Conservation (phyloP, 164 flowering plant species). For the Malania oleifera region DNA sequence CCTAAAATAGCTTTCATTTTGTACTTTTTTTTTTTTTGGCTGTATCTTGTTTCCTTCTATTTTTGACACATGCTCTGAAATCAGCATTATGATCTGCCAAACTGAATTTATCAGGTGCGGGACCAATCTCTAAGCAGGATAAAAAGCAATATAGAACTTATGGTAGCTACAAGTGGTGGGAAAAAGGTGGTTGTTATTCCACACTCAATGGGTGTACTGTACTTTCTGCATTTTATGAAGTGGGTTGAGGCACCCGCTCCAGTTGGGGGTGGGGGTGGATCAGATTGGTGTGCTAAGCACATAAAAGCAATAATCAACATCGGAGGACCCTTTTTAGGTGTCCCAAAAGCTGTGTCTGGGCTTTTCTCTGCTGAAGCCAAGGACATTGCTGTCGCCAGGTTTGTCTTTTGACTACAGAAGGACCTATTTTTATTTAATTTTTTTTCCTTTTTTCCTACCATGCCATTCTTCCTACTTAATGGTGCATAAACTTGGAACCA, state of each 20-base stretch:
- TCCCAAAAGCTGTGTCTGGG: conserved; percentile 89
- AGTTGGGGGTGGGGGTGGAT: conserved; percentile 69
- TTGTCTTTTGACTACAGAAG: background rate
- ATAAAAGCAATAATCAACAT: conserved; percentile 63
- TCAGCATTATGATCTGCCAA: background rate
- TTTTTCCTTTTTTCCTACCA: too few species aligned
- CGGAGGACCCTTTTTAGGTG: conserved; percentile 66
- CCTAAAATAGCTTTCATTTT: background rate
- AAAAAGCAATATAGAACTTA: conserved; percentile 60
- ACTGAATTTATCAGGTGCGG: conserved; percentile 34
- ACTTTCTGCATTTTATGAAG: conserved; percentile 65
- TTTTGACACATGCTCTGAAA: background rate
- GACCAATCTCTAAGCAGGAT: conserved; percentile 56
- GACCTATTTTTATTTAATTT: too few species aligned
- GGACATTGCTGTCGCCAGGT: conserved; percentile 97
- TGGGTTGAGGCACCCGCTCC: conserved; percentile 75
- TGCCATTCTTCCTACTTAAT: background rate
- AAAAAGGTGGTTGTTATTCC: conserved; percentile 61
- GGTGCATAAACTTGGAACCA: too few species aligned
- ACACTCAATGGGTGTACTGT: conserved; percentile 68
- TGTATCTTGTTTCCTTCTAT: too few species aligned
- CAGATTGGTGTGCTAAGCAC: conserved; percentile 58
- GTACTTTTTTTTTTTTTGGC: background rate
- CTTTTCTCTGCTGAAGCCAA: conserved; percentile 93
- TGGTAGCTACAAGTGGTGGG: conserved; percentile 54